A percentile compares a stretch with the other conserved stretches of the same genome.
Evolutionary conservation across 2,329 filamentous ascomycete species (phyloP).

Genomic region (Clarireedia hainanense): DNA sequence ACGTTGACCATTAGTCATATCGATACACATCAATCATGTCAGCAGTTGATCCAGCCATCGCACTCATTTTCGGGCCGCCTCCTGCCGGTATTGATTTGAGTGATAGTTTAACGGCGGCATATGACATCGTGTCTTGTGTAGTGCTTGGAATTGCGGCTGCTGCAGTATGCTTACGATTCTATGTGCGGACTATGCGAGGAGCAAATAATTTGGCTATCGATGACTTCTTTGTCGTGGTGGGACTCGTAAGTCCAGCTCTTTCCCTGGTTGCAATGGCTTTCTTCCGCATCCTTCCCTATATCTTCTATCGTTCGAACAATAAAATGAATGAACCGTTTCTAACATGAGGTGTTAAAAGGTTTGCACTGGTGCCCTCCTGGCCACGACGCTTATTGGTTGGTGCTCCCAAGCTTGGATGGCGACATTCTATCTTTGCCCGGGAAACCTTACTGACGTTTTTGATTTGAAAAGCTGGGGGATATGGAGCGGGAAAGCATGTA

Average conservation of each 20-base stretch:
- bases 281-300: neutral
- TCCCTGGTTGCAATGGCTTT: neutral
- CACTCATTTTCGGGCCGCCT: neutral
- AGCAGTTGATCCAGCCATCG: neutral
- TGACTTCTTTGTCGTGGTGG: neutral
- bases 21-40: neutral
- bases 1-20: neutral
- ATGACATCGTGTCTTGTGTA: constrained; percentile 2
- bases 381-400: constrained; percentile 1
- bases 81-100: neutral
- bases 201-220: constrained; percentile 1
- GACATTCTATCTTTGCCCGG: neutral
- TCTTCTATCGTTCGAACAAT: neutral
- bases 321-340: neutral
- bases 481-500: neutral
- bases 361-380: neutral
- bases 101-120: neutral
- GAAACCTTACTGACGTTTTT: neutral
- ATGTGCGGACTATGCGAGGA: neutral
- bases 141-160: constrained; percentile 1
- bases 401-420: neutral
- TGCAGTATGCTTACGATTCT: neutral
- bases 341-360: neutral
- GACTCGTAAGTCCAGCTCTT: neutral
- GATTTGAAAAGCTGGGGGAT: constrained; percentile 1